Evolutionary conservation across 2,329 filamentous ascomycete species (phyloP).

Genomic region (Exophiala alcalophila): DNA sequence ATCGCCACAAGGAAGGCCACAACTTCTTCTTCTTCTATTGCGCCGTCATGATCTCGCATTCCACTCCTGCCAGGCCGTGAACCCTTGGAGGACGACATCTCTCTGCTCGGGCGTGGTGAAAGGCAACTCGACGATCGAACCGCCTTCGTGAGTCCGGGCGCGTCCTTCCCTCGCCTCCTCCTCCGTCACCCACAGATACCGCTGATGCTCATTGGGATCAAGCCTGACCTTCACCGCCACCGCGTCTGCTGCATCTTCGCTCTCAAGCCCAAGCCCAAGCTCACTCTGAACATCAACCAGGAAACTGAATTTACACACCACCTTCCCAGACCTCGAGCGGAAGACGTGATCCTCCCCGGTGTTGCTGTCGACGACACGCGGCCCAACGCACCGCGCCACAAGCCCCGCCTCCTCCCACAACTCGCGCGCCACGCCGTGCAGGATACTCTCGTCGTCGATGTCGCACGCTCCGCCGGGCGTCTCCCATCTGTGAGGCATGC

Average conservation of each 20-base stretch:
- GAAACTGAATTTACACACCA: slow-evolving; percentile 39
- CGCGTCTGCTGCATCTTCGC: slow-evolving; percentile 18
- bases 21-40: too few species aligned
- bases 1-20: too few species aligned
- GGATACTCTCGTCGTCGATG: slow-evolving; percentile 45
- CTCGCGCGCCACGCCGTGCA: slow-evolving; percentile 51
- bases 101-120: slow-evolving; percentile 17
- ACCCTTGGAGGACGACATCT: slow-evolving; percentile 13
- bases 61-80: slow-evolving; percentile 4
- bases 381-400: slow-evolving; percentile 42
- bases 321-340: slow-evolving; percentile 17
- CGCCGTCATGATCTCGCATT: too few species aligned
- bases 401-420: slow-evolving; percentile 54
- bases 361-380: slow-evolving; percentile 40
- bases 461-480: slow-evolving; percentile 53
- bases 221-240: slow-evolving; percentile 30
- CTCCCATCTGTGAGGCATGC: slow-evolving; percentile 47
- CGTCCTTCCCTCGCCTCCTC: slow-evolving; percentile 34
- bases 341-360: slow-evolving; percentile 30
- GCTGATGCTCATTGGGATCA: slow-evolving; percentile 38
- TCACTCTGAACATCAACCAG: slow-evolving; percentile 36
- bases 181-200: slow-evolving; percentile 39
- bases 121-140: slow-evolving; percentile 4
- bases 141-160: neutral
- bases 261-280: too few species aligned